These are phyloP conservation scores for Pyrenophora tritici-repentis DNA, from an alignment of 2,329 filamentous ascomycete genomes.

Conservation along the genomic window DNA sequence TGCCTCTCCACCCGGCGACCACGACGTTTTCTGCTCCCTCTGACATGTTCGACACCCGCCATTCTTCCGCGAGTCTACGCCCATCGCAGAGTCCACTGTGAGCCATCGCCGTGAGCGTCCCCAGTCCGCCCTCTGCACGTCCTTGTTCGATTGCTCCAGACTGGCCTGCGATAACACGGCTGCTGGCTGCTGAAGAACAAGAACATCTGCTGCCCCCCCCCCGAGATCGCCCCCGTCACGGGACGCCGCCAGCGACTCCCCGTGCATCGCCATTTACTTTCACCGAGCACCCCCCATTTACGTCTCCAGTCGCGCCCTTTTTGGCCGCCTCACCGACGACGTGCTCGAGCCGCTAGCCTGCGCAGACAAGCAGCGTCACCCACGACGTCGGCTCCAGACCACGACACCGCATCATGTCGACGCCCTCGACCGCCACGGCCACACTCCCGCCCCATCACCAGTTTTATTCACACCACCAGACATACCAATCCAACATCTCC, in stretches of 20 bases:
- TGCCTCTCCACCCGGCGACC: constrained; percentile 16
- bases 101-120: neutral
- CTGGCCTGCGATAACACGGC: constrained; percentile 30
- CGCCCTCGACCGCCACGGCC: constrained; percentile 51
- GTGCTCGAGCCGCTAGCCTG: constrained; percentile 22
- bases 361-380: constrained; percentile 29
- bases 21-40: constrained; percentile 8
- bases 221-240: constrained; percentile 23
- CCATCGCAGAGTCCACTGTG: constrained; percentile 5
- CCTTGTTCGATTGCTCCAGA: constrained; percentile 13
- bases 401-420: constrained; percentile 46
- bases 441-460: constrained; percentile 49
- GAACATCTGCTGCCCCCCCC: constrained; percentile 9
- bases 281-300: constrained; percentile 1
- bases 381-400: constrained; percentile 31
- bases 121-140: neutral
- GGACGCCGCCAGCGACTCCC: constrained; percentile 10
- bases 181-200: no score
- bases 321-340: constrained; percentile 21
- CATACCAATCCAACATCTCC: constrained; percentile 41
- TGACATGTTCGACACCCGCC: constrained; percentile 25
- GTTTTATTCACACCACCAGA: constrained; percentile 49
- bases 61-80: constrained; percentile 25
- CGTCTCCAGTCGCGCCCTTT: constrained; percentile 5
- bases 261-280: constrained; percentile 19